phyloP scores from a whole-genome alignment of 352 stramenopile genomes.

The Phytophthora macrochlamydospora region DNA sequence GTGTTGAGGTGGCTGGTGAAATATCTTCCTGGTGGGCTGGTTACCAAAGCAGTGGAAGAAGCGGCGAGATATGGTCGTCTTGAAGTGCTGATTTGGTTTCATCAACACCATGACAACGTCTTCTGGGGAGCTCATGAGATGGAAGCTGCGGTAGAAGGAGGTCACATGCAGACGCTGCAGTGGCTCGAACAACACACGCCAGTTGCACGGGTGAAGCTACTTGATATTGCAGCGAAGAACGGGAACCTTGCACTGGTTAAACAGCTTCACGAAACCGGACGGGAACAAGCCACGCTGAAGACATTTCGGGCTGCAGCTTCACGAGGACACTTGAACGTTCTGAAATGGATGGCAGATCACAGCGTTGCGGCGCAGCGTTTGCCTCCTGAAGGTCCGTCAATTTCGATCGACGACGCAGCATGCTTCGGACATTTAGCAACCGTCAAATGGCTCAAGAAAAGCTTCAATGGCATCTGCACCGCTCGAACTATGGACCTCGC shows the following conservation, averaged over 20 bases:
- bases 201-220: slow-evolving; percentile 4
- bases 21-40: slow-evolving; percentile 11
- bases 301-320: slow-evolving; percentile 11
- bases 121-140: slow-evolving; percentile 19
- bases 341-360: slow-evolving; percentile 18
- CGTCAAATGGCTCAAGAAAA: slow-evolving; percentile 20
- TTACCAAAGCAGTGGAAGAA: slow-evolving; percentile 17
- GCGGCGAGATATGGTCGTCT: slow-evolving; percentile 11
- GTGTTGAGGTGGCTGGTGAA: slow-evolving; percentile 8
- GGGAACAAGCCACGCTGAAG: slow-evolving; percentile 13
- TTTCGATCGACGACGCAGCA: slow-evolving; percentile 18
- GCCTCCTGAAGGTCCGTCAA: not conserved
- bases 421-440: slow-evolving; percentile 8
- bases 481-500: slow-evolving; percentile 8
- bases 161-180: slow-evolving; percentile 5
- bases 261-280: slow-evolving; percentile 5
- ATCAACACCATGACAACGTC: slow-evolving; percentile 11
- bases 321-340: slow-evolving; percentile 11
- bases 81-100: slow-evolving; percentile 15
- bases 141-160: slow-evolving; percentile 2
- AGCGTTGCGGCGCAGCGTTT: slow-evolving; percentile 1
- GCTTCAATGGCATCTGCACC: slow-evolving; percentile 3
- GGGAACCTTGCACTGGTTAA: slow-evolving; percentile 15
- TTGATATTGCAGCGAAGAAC: slow-evolving; percentile 11
- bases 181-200: slow-evolving; percentile 11